Percentiles rank a stretch among this genome's conserved stretches.
Evolutionary conservation across 176 grass and related monocot genomes (phyloP).

Genomic region (Guadua angustifolia): DNA sequence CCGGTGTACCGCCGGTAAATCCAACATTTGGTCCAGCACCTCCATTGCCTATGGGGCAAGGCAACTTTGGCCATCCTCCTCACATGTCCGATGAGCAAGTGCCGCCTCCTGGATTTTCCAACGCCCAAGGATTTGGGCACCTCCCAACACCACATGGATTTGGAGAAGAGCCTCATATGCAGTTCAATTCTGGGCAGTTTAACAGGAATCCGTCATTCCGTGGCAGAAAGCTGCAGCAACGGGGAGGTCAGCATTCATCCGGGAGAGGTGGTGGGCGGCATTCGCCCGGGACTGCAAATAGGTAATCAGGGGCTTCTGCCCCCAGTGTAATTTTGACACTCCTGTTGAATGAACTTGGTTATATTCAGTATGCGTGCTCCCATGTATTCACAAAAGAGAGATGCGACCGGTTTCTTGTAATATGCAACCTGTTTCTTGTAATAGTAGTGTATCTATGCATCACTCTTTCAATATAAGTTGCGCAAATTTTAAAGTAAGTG

Average conservation of each 20-base stretch:
- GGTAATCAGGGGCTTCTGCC: neutral
- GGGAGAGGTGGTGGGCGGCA: constrained; percentile 52
- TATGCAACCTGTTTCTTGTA: neutral
- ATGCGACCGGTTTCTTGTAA: constrained; percentile 12
- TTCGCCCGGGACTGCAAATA: constrained; percentile 10
- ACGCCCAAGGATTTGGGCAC: constrained; percentile 40
- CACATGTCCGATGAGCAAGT: constrained; percentile 44
- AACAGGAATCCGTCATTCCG: constrained; percentile 59
- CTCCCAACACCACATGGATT: neutral
- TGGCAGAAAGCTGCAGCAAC: constrained; percentile 49
- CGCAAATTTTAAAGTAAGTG: too few relatives aligned
- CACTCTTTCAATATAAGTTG: too few relatives aligned
- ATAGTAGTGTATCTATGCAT: too few relatives aligned
- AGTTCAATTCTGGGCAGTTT: constrained; percentile 52
- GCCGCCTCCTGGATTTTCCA: constrained; percentile 33
- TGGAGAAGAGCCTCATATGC: constrained; percentile 13
- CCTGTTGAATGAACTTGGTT: neutral
- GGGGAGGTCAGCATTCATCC: constrained; percentile 56
- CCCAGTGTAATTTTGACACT: constrained; percentile 35
- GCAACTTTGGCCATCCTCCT: constrained; percentile 45
- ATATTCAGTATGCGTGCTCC: neutral
- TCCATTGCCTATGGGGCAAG: constrained; percentile 39
- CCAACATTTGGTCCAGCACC: constrained; percentile 30
- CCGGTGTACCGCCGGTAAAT: constrained; percentile 40
- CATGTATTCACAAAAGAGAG: constrained; percentile 8